phyloP scores from a whole-genome alignment of 2,329 filamentous ascomycete genomes.

The Cercospora sp. region DNA sequence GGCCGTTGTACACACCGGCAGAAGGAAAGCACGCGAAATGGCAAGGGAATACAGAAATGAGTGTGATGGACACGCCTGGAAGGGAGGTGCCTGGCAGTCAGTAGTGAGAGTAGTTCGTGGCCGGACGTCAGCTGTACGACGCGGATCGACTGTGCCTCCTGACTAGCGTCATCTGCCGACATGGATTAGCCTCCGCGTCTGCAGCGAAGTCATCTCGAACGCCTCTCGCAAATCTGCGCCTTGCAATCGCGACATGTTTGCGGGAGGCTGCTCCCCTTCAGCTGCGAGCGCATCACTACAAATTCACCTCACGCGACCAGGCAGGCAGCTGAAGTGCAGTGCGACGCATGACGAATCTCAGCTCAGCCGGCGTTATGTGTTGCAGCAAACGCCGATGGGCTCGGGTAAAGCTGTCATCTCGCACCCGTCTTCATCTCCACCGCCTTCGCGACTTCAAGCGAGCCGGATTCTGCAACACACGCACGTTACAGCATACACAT shows the following conservation, averaged over 20 bases:
- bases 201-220: background rate
- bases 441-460: background rate
- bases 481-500: background rate
- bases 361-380: background rate
- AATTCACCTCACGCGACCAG: background rate
- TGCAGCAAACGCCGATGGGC: background rate
- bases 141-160: background rate
- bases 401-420: background rate
- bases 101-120: background rate
- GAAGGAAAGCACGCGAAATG: background rate
- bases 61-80: background rate
- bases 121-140: background rate
- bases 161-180: slow-evolving; percentile 2
- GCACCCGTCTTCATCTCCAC: background rate
- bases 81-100: background rate
- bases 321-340: background rate
- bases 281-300: background rate
- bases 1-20: background rate
- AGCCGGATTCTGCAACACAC: background rate
- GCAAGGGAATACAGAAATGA: background rate
- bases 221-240: background rate
- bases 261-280: background rate
- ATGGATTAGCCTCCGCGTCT: background rate
- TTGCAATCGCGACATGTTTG: background rate
- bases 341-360: background rate